Evolutionary conservation across 805 yeast genomes (phyloP), one percentile per base, ranked within the genome.

Genomic region (Ogataea henricii): DNA sequence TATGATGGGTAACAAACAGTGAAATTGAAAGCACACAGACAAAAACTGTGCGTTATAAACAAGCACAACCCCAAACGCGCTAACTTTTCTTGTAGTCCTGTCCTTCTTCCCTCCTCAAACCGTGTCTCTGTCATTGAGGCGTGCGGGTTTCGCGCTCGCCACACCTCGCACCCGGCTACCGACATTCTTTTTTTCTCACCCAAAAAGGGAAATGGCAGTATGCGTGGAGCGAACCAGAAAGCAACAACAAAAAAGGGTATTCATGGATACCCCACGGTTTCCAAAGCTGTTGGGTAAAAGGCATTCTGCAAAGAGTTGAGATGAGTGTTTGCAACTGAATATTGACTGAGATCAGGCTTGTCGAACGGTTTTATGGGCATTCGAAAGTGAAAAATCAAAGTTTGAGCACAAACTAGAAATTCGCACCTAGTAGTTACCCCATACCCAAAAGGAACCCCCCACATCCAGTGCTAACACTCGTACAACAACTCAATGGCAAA

Each of bases 51-150:
- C 23, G 22, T 40, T 40, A 40, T 40, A 40, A 40, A 27, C 43
- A 40, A 16, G 16, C 40, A 13, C 22, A 36, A n/a, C 10, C 18
- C n/a, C n/a, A n/a, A 37, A 40, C 43, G 25, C 43, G 43, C 27
- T 26, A n/a, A n/a, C 8, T 30, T 30, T 30, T 30, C 18, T 3
- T 30, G 9, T n/a, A 8, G 34, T 27, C 34, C 5, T 12, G 18
- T 30, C 16, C 18, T 16, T 14, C 34, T 14, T 25, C 30, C 40
- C 40, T 14, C 29, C 51, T 29, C 29, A 12, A 34, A 49, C 53
- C 53, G 54, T 48, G 54, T 50, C 10, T 50, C 54, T 50, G 54
- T 37, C 54, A 50, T n/a, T 16, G 3, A 8, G n/a, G 8, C 22
- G 36, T 14, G 34, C 21, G 47, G 10, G n/a, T 5, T 26, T 12